phyloP scores from a whole-genome alignment of 306 rosid species.

The Sicyos edulis region DNA sequence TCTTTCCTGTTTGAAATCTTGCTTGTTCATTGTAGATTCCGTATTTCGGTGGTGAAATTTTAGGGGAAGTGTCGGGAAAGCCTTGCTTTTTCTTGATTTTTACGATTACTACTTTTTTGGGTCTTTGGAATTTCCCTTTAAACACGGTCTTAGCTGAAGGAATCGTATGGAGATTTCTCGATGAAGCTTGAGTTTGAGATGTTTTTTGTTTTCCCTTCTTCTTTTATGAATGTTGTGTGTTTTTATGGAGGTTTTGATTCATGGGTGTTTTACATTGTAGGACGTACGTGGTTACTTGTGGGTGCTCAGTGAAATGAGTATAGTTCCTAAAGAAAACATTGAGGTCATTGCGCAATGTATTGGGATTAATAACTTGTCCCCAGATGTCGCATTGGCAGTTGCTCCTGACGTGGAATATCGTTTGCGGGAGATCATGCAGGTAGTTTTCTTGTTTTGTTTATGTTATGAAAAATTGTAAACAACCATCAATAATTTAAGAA shows the following conservation, averaged over 20 bases:
- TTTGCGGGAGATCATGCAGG: constrained; percentile 96
- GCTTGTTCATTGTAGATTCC: not conserved
- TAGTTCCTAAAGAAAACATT: constrained; percentile 66
- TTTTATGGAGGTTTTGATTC: not conserved
- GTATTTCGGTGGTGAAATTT: not conserved
- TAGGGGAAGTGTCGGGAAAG: not conserved
- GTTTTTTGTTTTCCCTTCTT: not conserved
- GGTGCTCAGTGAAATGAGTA: constrained; percentile 42
- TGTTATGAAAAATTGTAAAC: no score
- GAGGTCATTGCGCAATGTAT: constrained; percentile 87
- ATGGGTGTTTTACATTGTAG: not conserved
- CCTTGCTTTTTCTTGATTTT: not conserved
- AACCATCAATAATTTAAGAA: no score
- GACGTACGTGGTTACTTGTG: not conserved
- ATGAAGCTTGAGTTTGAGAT: not conserved
- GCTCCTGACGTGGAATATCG: constrained; percentile 93
- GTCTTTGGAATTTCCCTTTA: not conserved
- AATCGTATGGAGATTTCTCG: not conserved
- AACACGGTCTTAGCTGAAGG: not conserved
- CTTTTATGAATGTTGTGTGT: not conserved
- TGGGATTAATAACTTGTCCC: constrained; percentile 68
- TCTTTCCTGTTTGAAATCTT: not conserved
- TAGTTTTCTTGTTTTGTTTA: constrained; percentile 17
- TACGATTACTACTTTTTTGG: not conserved
- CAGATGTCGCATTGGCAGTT: constrained; percentile 77